These are phyloP conservation scores for Candida glucosophila DNA, from an alignment of 1,139 yeast species.

Conservation along the genomic window DNA sequence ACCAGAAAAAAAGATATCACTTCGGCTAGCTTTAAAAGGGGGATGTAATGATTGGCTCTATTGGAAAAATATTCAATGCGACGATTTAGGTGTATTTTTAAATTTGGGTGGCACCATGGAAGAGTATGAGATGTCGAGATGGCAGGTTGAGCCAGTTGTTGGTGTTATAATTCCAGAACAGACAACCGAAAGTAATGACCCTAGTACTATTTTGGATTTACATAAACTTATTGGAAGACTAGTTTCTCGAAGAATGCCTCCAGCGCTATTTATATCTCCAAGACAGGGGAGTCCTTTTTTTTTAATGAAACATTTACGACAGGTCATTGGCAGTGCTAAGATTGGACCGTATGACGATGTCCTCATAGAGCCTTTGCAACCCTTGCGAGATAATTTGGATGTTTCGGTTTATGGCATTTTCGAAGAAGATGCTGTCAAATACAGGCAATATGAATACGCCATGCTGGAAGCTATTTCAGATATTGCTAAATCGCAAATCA, in stretches of 20 bases:
- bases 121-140: not conserved
- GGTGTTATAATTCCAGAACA: not conserved
- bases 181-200: no score
- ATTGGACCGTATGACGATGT: conserved; percentile 3
- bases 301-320: no score
- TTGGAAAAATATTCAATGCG: not conserved
- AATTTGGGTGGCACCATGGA: not conserved
- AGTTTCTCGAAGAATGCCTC: no score
- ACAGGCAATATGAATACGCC: conserved; percentile 59
- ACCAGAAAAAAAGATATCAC: conserved; percentile 1
- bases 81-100: not conserved
- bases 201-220: no score
- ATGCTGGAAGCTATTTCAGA: conserved; percentile 46
- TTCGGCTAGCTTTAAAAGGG: conserved; percentile 1
- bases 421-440: conserved; percentile 63
- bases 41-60: not conserved
- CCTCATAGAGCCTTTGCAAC: conserved; percentile 54
- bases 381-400: conserved; percentile 49
- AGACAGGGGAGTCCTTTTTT: no score
- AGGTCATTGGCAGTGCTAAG: no score
- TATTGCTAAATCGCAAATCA: conserved; percentile 1
- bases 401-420: conserved; percentile 57
- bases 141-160: not conserved
- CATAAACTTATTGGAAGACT: no score
- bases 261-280: no score